Base-by-base conservation (phyloP, 148 eudicot genomes). In the Cornus florida region DNA sequence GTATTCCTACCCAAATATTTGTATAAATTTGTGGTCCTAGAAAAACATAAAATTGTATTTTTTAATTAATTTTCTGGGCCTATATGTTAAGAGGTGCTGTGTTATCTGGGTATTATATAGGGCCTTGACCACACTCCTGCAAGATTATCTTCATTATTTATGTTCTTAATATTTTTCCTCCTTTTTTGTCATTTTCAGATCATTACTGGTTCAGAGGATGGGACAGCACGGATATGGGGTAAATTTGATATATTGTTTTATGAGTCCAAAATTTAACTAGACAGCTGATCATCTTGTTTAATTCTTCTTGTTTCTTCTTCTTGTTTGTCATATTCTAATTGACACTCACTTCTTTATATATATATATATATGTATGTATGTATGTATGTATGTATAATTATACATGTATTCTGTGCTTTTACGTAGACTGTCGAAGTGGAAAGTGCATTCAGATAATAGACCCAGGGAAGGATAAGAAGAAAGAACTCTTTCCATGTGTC, bases 221-320 rank as follows among this genome's bases (percentile, higher is more conserved):
- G 98, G 78, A 92, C 98, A 19, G 95, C 95, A 48, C 84, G 98
- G 75, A 82, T 96, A 78, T 96, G 99, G 99, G 99, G 99, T 95
- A 91, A 67, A 7, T 69, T 38, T 48, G 39, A 64, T 70, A 24
- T 67, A 20, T 77, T 67, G 68, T 8, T 28, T 67, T 50, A 24
- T 6, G 31, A 48, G 32, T 24, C 65, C 66, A 0, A 17, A 68
- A 67, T 64, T 32, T n/a, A 50, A 17, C 64, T 68, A 39, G 9
- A 75, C n/a, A 75, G 32, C 28, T 70, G 19, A 11, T 7, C 14
- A 53, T 23, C 22, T 33, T 77, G 66, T 77, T 68, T 72, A 64
- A 53, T 41, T 62, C 23, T 62, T 80, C 31, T 20, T 31, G 38
- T 69, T 75, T 24, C 20, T 24, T 35, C 23, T 31, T 20, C 28